A percentile compares a stretch with the other conserved stretches of the same genome.
phyloP scores from a whole-genome alignment of 768 basidiomycete genomes.

The Agaricus bisporus region DNA sequence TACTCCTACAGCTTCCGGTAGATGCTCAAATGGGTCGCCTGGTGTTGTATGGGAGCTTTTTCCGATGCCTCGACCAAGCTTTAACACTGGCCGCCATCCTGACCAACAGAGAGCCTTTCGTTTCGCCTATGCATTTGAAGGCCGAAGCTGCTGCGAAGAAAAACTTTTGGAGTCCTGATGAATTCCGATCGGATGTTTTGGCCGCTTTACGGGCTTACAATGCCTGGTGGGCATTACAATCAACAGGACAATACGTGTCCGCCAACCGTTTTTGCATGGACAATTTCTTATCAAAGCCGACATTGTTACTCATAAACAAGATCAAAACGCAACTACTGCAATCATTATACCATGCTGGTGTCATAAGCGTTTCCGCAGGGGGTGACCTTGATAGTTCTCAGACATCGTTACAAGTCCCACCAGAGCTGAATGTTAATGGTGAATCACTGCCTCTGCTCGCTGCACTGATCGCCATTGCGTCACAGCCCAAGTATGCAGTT shows the following conservation, averaged over 20 bases:
- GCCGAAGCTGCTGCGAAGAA: slow-evolving; percentile 66
- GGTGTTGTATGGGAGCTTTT: slow-evolving; percentile 86
- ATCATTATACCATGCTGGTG: slow-evolving; percentile 71
- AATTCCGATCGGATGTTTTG: slow-evolving; percentile 82
- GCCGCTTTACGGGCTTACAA: slow-evolving; percentile 79
- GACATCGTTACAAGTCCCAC: slow-evolving; percentile 36
- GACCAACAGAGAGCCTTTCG: slow-evolving; percentile 86
- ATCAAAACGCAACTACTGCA: slow-evolving; percentile 74
- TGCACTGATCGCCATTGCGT: slow-evolving; percentile 78
- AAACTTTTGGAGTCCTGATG: slow-evolving; percentile 67
- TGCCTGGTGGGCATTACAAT: slow-evolving; percentile 71
- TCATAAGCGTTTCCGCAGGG: slow-evolving; percentile 77
- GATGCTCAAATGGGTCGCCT: slow-evolving; percentile 88
- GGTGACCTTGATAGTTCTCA: slow-evolving; percentile 31
- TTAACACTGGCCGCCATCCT: slow-evolving; percentile 89
- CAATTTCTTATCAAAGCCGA: slow-evolving; percentile 88
- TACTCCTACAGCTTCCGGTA: slow-evolving; percentile 84
- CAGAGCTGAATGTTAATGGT: slow-evolving; percentile 65
- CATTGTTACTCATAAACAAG: slow-evolving; percentile 73
- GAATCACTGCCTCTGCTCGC: slow-evolving; percentile 72
- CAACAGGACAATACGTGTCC: slow-evolving; percentile 50
- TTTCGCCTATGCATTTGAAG: slow-evolving; percentile 75
- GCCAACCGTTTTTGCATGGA: slow-evolving; percentile 77
- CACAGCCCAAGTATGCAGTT: slow-evolving; percentile 88
- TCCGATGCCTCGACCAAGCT: slow-evolving; percentile 85